phyloP scores from a whole-genome alignment of 352 stramenopile genomes.

The Pythium guiyangense region DNA sequence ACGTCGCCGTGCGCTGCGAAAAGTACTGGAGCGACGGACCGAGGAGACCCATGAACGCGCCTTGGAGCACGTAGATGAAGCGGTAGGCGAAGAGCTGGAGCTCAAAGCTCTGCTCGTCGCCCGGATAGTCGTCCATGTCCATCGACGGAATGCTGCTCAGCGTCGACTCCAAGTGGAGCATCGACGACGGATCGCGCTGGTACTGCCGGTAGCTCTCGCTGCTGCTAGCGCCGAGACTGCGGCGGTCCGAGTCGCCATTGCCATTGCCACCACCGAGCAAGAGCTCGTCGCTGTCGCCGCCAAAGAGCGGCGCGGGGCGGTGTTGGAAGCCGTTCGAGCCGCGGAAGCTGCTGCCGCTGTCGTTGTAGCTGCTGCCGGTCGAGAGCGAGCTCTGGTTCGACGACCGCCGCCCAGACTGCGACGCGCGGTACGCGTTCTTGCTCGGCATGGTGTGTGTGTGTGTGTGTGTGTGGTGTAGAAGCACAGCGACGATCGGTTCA shows the following conservation, averaged over 20 bases:
- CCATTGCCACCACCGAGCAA: not conserved
- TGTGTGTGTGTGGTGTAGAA: not conserved
- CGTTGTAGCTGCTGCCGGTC: not conserved
- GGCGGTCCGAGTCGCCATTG: not conserved
- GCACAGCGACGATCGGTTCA: not conserved
- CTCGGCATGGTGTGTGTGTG: conserved; percentile 2
- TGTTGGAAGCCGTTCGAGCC: not conserved
- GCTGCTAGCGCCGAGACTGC: conserved; percentile 3
- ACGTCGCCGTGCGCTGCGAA: conserved; percentile 35
- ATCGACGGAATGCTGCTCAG: conserved; percentile 18
- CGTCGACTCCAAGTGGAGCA: conserved; percentile 19
- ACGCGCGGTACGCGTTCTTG: conserved; percentile 5
- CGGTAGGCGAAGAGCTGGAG: conserved; percentile 65
- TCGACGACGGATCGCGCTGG: conserved; percentile 8
- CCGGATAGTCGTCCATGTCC: conserved; percentile 13
- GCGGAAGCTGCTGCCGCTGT: conserved; percentile 8
- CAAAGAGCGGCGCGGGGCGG: conserved; percentile 10
- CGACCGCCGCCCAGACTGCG: conserved; percentile 9
- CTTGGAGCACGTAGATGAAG: conserved; percentile 63
- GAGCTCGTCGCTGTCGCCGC: conserved; percentile 2
- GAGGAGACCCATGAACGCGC: conserved; percentile 59
- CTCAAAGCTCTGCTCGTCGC: conserved; percentile 44
- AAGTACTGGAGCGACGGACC: conserved; percentile 65
- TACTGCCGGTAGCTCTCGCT: conserved; percentile 6
- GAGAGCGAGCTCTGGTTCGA: conserved; percentile 7